phyloP scores from a whole-genome alignment of 768 basidiomycete species.

The Boletus reticuloceps region DNA sequence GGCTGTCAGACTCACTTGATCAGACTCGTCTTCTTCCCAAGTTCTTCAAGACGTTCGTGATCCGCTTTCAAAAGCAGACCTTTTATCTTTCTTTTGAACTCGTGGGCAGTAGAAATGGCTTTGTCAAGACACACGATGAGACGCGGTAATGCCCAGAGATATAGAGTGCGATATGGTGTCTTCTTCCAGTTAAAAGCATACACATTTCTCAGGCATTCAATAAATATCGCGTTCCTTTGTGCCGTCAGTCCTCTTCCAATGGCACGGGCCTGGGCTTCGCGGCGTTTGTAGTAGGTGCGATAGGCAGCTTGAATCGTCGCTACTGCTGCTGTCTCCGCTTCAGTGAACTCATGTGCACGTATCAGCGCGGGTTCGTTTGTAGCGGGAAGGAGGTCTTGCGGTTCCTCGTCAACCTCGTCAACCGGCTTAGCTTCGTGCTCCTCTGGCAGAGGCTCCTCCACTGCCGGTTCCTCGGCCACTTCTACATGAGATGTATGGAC shows the following conservation, averaged over 20 bases:
- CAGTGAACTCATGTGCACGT: conserved; percentile 19
- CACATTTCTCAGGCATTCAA: conserved; percentile 27
- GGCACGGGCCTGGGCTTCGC: conserved; percentile 2
- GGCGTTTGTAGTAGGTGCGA: conserved; percentile 5
- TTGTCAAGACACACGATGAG: conserved; percentile 41
- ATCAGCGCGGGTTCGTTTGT: conserved; percentile 14
- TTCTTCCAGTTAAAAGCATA: conserved; percentile 27
- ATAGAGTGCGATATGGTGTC: conserved; percentile 35
- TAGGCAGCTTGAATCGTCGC: conserved; percentile 20
- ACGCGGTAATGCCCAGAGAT: conserved; percentile 38
- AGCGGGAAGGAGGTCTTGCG: conserved; percentile 5
- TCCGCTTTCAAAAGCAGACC: conserved; percentile 24
- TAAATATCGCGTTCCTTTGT: conserved; percentile 25
- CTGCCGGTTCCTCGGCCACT: too few relatives aligned
- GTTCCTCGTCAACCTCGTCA: conserved; percentile 12
- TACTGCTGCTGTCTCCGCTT: conserved; percentile 27
- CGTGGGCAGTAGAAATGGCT: conserved; percentile 21
- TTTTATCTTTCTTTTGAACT: conserved; percentile 33
- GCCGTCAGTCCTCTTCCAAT: conserved; percentile 18
- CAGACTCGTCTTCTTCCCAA: conserved; percentile 28
- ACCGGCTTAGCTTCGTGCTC: background rate
- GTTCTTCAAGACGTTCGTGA: conserved; percentile 36
- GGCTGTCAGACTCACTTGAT: conserved; percentile 30
- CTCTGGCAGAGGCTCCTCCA: too few relatives aligned
- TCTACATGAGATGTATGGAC: too few relatives aligned